phyloP scores from a whole-genome alignment of 2,329 filamentous ascomycete genomes.

The Emericellopsis cladophorae region DNA sequence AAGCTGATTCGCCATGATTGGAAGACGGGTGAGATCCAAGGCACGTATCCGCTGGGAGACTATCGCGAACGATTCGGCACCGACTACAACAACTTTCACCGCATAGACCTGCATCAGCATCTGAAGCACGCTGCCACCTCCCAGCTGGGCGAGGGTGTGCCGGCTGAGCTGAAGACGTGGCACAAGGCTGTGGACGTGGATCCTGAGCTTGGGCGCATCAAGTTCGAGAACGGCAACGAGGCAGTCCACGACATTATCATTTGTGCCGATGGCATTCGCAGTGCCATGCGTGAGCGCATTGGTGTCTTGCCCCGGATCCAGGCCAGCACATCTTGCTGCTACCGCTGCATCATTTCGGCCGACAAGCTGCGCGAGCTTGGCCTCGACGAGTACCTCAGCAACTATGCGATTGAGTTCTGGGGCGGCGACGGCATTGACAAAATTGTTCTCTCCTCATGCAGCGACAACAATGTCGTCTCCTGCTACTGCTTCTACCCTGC shows the following conservation, averaged over 20 bases:
- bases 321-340: slow-evolving; percentile 41
- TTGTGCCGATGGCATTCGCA: slow-evolving; percentile 51
- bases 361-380: slow-evolving; percentile 39
- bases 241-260: slow-evolving; percentile 42
- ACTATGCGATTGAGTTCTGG: slow-evolving; percentile 52
- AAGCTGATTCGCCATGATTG: too few species aligned
- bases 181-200: slow-evolving; percentile 38
- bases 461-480: slow-evolving; percentile 42
- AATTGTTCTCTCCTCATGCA: slow-evolving; percentile 54
- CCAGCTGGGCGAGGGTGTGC: slow-evolving; percentile 33
- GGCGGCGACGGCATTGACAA: slow-evolving; percentile 49
- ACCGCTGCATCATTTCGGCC: slow-evolving; percentile 46
- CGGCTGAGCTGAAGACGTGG: slow-evolving; percentile 37
- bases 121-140: slow-evolving; percentile 42
- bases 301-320: slow-evolving; percentile 40
- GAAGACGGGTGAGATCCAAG: slow-evolving; percentile 47
- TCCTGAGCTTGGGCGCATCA: slow-evolving; percentile 29
- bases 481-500: slow-evolving; percentile 57
- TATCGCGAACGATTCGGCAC: slow-evolving; percentile 50
- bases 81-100: slow-evolving; percentile 52
- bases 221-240: slow-evolving; percentile 33
- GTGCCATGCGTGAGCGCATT: slow-evolving; percentile 39
- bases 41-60: slow-evolving; percentile 44
- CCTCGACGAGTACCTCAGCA: slow-evolving; percentile 40
- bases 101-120: slow-evolving; percentile 50